Evolutionary conservation across 2,329 filamentous ascomycete species (phyloP).

Genomic region (Ascocoryne sarcoides): DNA sequence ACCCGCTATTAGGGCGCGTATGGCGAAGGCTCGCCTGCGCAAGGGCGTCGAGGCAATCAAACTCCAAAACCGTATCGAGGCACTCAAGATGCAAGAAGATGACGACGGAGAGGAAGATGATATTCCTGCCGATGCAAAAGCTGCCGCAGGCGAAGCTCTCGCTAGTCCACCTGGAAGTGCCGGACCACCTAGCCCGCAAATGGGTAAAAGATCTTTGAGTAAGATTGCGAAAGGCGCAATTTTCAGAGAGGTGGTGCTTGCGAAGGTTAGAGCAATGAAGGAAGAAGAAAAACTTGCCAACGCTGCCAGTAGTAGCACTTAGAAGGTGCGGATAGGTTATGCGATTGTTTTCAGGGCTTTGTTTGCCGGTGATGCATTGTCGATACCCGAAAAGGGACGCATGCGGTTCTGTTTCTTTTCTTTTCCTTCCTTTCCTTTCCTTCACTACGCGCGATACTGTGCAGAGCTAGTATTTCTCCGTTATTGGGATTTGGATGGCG

Average conservation of each 20-base stretch:
- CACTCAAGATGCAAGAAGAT: constrained; percentile 84
- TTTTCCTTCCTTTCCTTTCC: not conserved
- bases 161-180: constrained; percentile 10
- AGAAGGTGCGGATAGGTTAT: not conserved
- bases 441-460: too few species aligned
- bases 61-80: constrained; percentile 88
- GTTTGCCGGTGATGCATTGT: too few species aligned
- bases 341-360: too few species aligned
- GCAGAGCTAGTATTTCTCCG: not conserved
- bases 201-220: constrained; percentile 36
- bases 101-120: constrained; percentile 58
- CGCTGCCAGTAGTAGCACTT: constrained; percentile 35
- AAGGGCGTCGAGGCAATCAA: constrained; percentile 95
- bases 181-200: constrained; percentile 5
- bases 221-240: constrained; percentile 58
- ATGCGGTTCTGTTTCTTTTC: constrained; percentile 2
- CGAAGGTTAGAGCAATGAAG: constrained; percentile 89
- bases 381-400: constrained; percentile 13
- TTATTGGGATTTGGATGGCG: not conserved
- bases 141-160: constrained; percentile 43
- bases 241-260: constrained; percentile 88
- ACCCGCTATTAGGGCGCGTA: constrained; percentile 91
- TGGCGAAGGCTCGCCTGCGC: constrained; percentile 81
- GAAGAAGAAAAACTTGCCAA: constrained; percentile 69
- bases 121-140: constrained; percentile 45